A percentile compares a stretch with the other conserved stretches of the same genome.
Conservation (phyloP, 2,329 filamentous ascomycete genomes). For the Talaromyces sp. region DNA sequence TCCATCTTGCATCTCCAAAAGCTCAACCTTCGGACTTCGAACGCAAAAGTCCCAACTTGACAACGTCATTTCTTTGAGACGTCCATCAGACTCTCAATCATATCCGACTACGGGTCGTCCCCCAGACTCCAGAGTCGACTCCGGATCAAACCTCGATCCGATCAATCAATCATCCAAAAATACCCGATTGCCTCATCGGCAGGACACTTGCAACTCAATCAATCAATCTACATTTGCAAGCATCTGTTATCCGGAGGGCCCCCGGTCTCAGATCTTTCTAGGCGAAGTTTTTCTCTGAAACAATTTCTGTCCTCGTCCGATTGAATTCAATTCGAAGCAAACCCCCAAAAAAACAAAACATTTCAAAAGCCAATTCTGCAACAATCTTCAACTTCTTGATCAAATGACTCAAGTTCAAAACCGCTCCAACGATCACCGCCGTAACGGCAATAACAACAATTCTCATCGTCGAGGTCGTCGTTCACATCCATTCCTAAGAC, state of each 20-base stretch:
- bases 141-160: neutral
- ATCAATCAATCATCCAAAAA: neutral
- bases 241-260: slow-evolving; percentile 16
- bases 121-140: neutral
- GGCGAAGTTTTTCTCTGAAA: neutral
- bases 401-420: slow-evolving; percentile 7
- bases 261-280: slow-evolving; percentile 5
- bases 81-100: slow-evolving; percentile 2
- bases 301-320: slow-evolving; percentile 9
- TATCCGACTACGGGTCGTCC: neutral
- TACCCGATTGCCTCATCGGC: slow-evolving; percentile 7
- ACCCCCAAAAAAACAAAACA: neutral
- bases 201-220: slow-evolving; percentile 13
- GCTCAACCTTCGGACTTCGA: neutral
- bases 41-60: slow-evolving; percentile 2
- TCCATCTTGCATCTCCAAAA: neutral
- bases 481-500: neutral
- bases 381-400: slow-evolving; percentile 1
- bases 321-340: slow-evolving; percentile 1
- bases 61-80: neutral
- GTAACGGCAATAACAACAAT: neutral
- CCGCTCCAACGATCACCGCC: neutral
- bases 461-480: neutral
- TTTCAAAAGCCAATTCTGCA: neutral
- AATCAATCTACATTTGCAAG: slow-evolving; percentile 6